These are phyloP conservation scores for Neolentinus lepideus DNA, from an alignment of 1,284 basidiomycete genomes.

Conservation along the genomic window DNA sequence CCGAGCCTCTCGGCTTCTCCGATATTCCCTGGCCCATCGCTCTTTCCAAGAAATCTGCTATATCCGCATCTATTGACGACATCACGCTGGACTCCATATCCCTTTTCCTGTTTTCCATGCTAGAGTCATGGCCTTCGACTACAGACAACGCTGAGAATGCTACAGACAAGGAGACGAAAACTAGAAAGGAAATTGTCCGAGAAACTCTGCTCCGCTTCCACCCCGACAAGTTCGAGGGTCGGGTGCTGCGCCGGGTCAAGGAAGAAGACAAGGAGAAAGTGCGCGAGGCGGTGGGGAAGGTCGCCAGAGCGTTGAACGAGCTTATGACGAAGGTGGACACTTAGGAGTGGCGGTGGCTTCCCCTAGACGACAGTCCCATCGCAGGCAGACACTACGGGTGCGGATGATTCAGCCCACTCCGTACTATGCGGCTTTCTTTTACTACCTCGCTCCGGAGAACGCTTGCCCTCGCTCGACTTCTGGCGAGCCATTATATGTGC, in stretches of 20 bases:
- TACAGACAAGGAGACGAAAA: constrained; percentile 19
- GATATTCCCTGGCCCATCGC: constrained; percentile 82
- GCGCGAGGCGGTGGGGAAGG: constrained; percentile 70
- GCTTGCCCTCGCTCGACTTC: too few species aligned
- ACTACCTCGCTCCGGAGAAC: too few species aligned
- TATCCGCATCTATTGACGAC: constrained; percentile 33
- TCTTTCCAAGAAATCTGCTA: constrained; percentile 16
- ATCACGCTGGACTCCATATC: constrained; percentile 54
- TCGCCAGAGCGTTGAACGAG: constrained; percentile 44
- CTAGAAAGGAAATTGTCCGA: constrained; percentile 52
- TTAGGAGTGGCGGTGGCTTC: not conserved
- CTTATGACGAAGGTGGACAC: constrained; percentile 28
- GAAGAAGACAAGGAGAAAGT: constrained; percentile 64
- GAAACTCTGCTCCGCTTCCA: constrained; percentile 77
- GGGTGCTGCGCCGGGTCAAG: constrained; percentile 52
- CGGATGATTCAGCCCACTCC: too few species aligned
- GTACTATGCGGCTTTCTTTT: too few species aligned
- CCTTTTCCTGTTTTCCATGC: constrained; percentile 46
- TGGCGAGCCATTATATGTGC: too few species aligned
- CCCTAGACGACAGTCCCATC: too few species aligned
- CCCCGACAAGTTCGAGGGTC: constrained; percentile 80
- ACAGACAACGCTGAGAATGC: not conserved
- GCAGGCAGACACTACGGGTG: not conserved
- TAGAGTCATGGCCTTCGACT: not conserved
- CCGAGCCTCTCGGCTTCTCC: constrained; percentile 32